phyloP scores from a whole-genome alignment of 1,284 basidiomycete species.

The Heterobasidion annosum region DNA sequence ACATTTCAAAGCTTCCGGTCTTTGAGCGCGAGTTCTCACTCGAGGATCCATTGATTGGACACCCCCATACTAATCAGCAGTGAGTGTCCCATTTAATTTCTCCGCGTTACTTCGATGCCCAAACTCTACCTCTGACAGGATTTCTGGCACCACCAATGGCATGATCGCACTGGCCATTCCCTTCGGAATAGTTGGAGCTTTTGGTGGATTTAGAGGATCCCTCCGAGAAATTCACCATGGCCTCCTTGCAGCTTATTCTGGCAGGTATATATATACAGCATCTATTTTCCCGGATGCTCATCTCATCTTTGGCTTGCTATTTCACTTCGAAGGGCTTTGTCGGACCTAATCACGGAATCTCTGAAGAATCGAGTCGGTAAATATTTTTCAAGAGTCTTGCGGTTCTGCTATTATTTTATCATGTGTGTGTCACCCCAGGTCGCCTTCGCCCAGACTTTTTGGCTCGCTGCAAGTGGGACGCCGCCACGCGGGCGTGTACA shows the following conservation, averaged over 20 bases:
- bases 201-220: constrained; percentile 33
- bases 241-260: constrained; percentile 36
- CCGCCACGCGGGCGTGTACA: constrained; percentile 36
- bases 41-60: constrained; percentile 43
- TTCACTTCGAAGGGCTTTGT: constrained; percentile 28
- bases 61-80: constrained; percentile 43
- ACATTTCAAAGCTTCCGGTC: constrained; percentile 24
- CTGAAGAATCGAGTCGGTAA: constrained; percentile 55
- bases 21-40: constrained; percentile 45
- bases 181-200: constrained; percentile 23
- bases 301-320: not conserved
- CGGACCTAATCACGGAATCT: constrained; percentile 39
- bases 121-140: constrained; percentile 21
- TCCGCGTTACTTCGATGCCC: not conserved
- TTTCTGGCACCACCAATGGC: constrained; percentile 38
- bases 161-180: constrained; percentile 38
- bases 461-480: constrained; percentile 53
- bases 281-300: not conserved
- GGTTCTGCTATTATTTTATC: not conserved
- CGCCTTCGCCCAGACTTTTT: constrained; percentile 65
- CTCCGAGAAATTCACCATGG: constrained; percentile 48
- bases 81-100: constrained; percentile 13
- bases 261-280: constrained; percentile 25
- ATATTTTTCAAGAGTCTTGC: constrained; percentile 6
- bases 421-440: constrained; percentile 24